Evolutionary conservation across 768 basidiomycete genomes (phyloP).

Genomic region (Neoboletus subvelutipes): DNA sequence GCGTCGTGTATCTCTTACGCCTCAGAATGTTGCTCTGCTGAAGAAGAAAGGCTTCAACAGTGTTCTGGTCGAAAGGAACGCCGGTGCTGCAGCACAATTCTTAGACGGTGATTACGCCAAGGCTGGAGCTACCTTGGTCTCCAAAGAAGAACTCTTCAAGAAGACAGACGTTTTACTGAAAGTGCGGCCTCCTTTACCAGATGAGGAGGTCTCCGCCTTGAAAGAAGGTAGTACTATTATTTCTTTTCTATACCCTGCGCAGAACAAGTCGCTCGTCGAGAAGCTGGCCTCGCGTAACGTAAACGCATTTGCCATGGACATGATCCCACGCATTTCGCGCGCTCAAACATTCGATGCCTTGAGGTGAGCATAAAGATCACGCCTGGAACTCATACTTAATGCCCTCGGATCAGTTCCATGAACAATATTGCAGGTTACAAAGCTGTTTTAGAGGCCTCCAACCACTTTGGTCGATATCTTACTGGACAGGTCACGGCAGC

Average conservation of each 20-base stretch:
- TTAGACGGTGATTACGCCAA: conserved; percentile 74
- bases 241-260: conserved; percentile 80
- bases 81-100: conserved; percentile 75
- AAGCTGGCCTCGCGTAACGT: conserved; percentile 62
- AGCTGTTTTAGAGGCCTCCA: conserved; percentile 87
- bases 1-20: conserved; percentile 78
- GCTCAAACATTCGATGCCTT: conserved; percentile 89
- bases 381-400: not conserved
- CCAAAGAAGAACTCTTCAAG: conserved; percentile 65
- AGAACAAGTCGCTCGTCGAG: conserved; percentile 76
- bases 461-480: conserved; percentile 85
- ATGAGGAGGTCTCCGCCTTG: conserved; percentile 58
- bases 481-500: conserved; percentile 92
- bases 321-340: conserved; percentile 88
- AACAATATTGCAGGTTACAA: conserved; percentile 95
- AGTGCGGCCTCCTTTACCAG: conserved; percentile 72
- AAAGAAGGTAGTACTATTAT: conserved; percentile 79
- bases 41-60: conserved; percentile 80
- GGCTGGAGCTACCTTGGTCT: conserved; percentile 79
- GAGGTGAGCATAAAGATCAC: conserved; percentile 46
- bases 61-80: conserved; percentile 71
- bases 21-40: conserved; percentile 70
- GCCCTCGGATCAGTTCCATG: conserved; percentile 63
- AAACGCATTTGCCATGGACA: conserved; percentile 86
- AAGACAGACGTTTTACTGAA: conserved; percentile 80